These are phyloP conservation scores for Saturnispora dispora DNA, from an alignment of 805 yeast species.

Conservation along the genomic window DNA sequence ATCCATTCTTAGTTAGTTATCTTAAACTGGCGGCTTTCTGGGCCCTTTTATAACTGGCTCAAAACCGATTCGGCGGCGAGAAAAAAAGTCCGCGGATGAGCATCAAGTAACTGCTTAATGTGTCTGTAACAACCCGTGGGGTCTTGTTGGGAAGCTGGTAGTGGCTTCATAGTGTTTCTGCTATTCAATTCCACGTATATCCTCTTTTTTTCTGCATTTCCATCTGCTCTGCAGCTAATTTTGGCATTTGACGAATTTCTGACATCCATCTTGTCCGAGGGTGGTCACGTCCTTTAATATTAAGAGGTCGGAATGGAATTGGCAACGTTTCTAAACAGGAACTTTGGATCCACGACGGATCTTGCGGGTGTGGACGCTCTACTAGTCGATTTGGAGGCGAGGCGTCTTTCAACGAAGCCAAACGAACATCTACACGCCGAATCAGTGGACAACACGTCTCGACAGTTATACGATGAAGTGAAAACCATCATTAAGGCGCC, in stretches of 20 bases:
- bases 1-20: background rate
- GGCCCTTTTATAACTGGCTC: background rate
- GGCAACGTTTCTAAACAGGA: background rate
- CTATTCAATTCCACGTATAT: background rate
- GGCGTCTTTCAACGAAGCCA: background rate
- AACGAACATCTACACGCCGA: background rate
- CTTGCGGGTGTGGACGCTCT: background rate
- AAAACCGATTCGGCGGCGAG: conserved; percentile 3
- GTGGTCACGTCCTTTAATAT: background rate
- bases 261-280: background rate
- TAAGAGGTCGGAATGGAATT: background rate
- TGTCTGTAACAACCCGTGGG: background rate
- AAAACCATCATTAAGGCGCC: background rate
- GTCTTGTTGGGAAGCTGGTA: background rate
- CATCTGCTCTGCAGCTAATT: background rate
- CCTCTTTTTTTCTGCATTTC: background rate
- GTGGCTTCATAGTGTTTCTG: no score
- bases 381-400: background rate
- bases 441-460: background rate
- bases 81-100: conserved; percentile 3
- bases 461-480: background rate
- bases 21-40: background rate
- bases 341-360: background rate
- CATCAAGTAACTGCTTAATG: background rate
- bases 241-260: background rate